A percentile compares a stretch with the other conserved stretches of the same genome.
These are phyloP conservation scores for Aureobasidium leucospermi DNA, from an alignment of 2,329 filamentous ascomycete genomes.

Conservation along the genomic window DNA sequence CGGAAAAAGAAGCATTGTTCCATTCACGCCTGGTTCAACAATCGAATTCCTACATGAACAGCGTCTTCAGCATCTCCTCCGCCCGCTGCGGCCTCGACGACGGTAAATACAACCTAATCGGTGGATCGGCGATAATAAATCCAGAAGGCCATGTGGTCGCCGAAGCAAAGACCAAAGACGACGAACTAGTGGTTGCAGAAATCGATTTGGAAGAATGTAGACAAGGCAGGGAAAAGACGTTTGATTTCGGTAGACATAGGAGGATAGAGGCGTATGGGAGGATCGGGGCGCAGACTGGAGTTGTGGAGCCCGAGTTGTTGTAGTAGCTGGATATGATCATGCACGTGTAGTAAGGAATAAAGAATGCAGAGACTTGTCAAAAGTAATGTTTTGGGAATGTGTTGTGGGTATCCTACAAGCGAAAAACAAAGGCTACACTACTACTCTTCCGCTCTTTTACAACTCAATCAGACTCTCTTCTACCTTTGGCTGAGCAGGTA, in stretches of 20 bases:
- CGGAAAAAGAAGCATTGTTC: conserved; percentile 43
- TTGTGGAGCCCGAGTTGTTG: conserved; percentile 30
- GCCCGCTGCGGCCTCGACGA: conserved; percentile 47
- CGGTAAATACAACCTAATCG: conserved; percentile 44
- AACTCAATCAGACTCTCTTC: conserved; percentile 32
- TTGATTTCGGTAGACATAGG: conserved; percentile 40
- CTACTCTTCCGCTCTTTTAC: conserved; percentile 9
- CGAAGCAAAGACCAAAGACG: conserved; percentile 40
- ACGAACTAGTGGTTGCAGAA: conserved; percentile 46
- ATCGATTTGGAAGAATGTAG: conserved; percentile 43
- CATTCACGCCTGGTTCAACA: conserved; percentile 43
- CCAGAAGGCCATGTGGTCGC: conserved; percentile 45
- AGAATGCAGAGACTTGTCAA: too few relatives aligned
- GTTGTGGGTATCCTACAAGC: background rate
- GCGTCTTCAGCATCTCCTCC: conserved; percentile 43
- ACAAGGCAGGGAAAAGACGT: conserved; percentile 41
- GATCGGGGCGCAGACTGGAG: conserved; percentile 36
- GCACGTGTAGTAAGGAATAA: too few relatives aligned
- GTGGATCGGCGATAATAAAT: conserved; percentile 41
- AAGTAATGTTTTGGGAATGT: too few relatives aligned
- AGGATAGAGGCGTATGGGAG: conserved; percentile 38
- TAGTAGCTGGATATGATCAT: background rate
- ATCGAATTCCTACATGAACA: conserved; percentile 47
- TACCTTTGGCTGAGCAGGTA: conserved; percentile 19
- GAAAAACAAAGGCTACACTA: background rate